A percentile compares a stretch with the other conserved stretches of the same genome.
phyloP scores from a whole-genome alignment of 441 rosid species.

The Aleurites moluccanus region DNA sequence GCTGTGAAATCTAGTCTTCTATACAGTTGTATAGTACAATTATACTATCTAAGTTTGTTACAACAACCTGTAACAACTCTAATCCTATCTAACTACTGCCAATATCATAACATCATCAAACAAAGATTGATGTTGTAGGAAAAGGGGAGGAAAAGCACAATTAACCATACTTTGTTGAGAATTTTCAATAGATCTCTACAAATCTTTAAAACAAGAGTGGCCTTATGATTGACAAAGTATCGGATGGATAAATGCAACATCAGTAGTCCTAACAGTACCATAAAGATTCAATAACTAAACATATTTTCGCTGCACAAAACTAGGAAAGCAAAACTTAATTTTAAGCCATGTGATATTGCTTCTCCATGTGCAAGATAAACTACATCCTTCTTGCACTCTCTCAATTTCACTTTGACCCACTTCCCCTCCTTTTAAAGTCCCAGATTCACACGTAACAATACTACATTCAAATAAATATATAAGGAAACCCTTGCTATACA shows the following conservation, averaged over 20 bases:
- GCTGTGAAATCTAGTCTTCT: too few relatives aligned
- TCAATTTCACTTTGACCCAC: not conserved
- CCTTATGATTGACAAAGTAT: not conserved
- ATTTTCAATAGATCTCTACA: conserved; percentile 7
- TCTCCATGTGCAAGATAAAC: conserved; percentile 1
- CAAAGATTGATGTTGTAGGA: not conserved
- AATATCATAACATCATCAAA: too few relatives aligned
- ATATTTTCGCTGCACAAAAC: not conserved
- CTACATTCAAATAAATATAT: not conserved
- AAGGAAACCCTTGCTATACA: not conserved
- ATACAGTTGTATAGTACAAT: too few relatives aligned
- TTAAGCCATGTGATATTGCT: not conserved
- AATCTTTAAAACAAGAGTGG: not conserved
- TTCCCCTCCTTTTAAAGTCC: not conserved
- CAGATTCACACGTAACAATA: not conserved
- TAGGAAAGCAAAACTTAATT: not conserved
- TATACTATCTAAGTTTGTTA: too few relatives aligned
- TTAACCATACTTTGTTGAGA: not conserved
- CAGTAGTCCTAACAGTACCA: not conserved
- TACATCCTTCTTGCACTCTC: not conserved
- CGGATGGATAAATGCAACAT: not conserved
- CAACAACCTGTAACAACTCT: too few relatives aligned
- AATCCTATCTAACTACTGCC: too few relatives aligned
- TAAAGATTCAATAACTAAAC: not conserved
- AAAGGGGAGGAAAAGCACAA: not conserved